Conservation (phyloP, 768 basidiomycete genomes). For the Pluteus cervinus region DNA sequence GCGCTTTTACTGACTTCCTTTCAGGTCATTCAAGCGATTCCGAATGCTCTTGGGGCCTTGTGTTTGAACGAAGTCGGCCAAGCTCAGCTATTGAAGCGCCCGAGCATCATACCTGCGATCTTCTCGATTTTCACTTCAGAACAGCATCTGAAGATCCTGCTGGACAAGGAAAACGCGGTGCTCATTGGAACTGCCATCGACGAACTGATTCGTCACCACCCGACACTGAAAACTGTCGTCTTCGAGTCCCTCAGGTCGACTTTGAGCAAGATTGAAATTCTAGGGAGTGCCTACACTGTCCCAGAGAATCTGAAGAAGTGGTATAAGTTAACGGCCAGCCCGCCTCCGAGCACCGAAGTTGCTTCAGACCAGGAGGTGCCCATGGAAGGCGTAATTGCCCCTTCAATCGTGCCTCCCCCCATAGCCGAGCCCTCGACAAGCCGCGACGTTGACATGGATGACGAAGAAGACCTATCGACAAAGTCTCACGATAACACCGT, state of each 20-base stretch:
- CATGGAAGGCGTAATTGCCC: constrained; percentile 40
- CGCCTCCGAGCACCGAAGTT: constrained; percentile 5
- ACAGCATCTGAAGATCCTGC: constrained; percentile 72
- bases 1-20: constrained; percentile 1
- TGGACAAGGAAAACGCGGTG: constrained; percentile 91
- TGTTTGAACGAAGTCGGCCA: constrained; percentile 92
- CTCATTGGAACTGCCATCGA: constrained; percentile 87
- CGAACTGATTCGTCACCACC: constrained; percentile 95
- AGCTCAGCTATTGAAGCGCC: constrained; percentile 68
- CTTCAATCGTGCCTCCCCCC: no score
- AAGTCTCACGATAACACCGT: constrained; percentile 70
- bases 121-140: constrained; percentile 86
- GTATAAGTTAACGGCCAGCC: constrained; percentile 49
- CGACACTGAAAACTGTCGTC: constrained; percentile 72
- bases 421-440: constrained; percentile 12
- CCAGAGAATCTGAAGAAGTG: constrained; percentile 57
- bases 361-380: constrained; percentile 29
- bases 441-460: constrained; percentile 14
- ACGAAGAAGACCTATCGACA: constrained; percentile 19
- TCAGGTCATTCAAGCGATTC: constrained; percentile 87
- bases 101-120: constrained; percentile 78
- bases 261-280: constrained; percentile 65
- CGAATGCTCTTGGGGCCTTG: constrained; percentile 92
- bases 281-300: constrained; percentile 55
- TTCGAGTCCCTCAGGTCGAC: constrained; percentile 72